Base-by-base conservation (phyloP, 1,284 basidiomycete species). In the Sporisorium iseilematis-ciliati region DNA sequence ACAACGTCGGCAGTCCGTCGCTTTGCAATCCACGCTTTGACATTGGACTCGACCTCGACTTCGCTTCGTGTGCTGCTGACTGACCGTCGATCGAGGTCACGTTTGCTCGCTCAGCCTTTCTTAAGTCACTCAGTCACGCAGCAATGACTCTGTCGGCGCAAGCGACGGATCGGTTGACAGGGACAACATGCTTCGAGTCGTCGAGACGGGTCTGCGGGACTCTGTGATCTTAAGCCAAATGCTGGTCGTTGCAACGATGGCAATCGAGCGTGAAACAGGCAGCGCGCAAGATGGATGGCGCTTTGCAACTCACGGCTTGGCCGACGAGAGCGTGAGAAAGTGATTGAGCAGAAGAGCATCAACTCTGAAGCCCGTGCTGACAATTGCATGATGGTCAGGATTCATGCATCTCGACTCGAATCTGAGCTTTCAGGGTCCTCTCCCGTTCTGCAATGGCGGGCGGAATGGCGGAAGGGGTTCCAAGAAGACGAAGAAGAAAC, bases 321-420 rank as follows among this genome's bases (percentile, higher is more conserved):
- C 54, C 29, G 54, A 33, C 10, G 12, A 3, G 18, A 21, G 63
- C n/a, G 49, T 43, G 55, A 57, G 62, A 64, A 49, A 50, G 46
- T 18, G 23, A n/a, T 6, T n/a, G 23, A n/a, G 25, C 21, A 7
- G 26, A 41, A 41, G 35, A 41, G 23, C 16, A 49, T 18, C 46
- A 29, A n/a, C 40, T 20, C 40, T 33, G 40, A 51, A 51, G 12
- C 21, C 62, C 48, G 55, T 45, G 54, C 55, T 64, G 62, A 64
- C 60, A 48, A 48, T 35, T 18, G 21, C 42, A 16, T 25, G 16
- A n/a, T 49, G 29, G 29, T 41, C 38, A 49, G 42, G 38, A 31
- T 33, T 43, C 40, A 52, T 23, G 38, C 46, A 8, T 49, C 42
- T 20, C 50, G 46, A 48, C 42, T 52, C 31, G 7, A 10, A 25